Base-by-base conservation (phyloP, 148 eudicot species). In the Diospyros lotus region DNA sequence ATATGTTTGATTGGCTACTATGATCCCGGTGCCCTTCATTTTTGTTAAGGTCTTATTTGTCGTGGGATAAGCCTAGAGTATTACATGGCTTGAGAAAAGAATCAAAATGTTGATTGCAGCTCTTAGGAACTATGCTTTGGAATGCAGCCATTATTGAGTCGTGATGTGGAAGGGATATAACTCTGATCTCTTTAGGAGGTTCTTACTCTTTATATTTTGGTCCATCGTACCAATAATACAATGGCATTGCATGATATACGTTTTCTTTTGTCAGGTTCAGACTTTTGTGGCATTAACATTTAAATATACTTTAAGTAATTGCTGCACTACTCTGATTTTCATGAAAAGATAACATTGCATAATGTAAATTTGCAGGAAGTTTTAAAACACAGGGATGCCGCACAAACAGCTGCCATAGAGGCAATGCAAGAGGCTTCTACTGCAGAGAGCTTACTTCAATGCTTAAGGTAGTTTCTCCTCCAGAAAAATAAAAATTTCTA, bases 381-480 rank as follows among this genome's bases (percentile, higher is more conserved):
- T 60, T 45, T 91, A 76, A 87, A 79, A 87, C 85, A 85, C 77
- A 90, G 98, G 82, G 89, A 90, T 73, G 84, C 98, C 9, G 96
- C 96, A 5, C 98, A 90, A 82, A 81, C 80, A 44, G 91, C 93
- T 72, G 96, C 98, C 46, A 81, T 90, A 68, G 96, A 89, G 80
- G 98, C 98, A 66, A 77, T 93, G 85, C 90, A 89, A 81, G 96
- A 89, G 85, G 93, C 98, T 78, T 86, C 92, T n/a, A 88, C 87
- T 75, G 90, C 98, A 4, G 96, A 91, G 79, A 84, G 80, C 79
- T 71, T 91, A 69, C 93, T 93, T 64, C 84, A 85, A 68, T 93
- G 98, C 77, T 81, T 93, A 81, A 89, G 98, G 98, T 93, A 88
- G 9, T 69, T 73, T 64, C 67, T 58, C 54, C 46, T 45, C 10